phyloP scores from a whole-genome alignment of 441 rosid species.

The Pelargonium cotyledonis region DNA sequence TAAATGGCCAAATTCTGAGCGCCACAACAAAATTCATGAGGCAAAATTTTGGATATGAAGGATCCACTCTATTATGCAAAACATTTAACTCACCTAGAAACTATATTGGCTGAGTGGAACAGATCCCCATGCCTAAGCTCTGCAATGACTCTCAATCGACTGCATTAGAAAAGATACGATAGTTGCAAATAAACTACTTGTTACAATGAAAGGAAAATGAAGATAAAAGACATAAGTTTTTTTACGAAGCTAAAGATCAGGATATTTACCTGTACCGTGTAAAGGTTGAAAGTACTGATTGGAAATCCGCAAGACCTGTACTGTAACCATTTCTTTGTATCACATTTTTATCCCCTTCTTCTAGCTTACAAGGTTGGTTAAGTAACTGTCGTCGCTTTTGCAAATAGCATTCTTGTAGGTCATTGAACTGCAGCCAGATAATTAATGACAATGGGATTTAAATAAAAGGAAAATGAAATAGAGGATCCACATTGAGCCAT shows the following conservation, averaged over 20 bases:
- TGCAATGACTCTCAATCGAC: constrained; percentile 94
- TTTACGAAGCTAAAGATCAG: constrained; percentile 2
- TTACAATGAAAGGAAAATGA: constrained; percentile 8
- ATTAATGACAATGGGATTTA: constrained; percentile 4
- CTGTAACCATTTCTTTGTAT: constrained; percentile 58
- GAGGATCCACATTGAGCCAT: neutral
- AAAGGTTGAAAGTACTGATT: constrained; percentile 73
- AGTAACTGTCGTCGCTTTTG: constrained; percentile 63
- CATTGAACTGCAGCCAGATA: constrained; percentile 57
- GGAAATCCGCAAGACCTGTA: constrained; percentile 66
- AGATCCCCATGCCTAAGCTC: constrained; percentile 91
- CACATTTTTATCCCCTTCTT: constrained; percentile 57
- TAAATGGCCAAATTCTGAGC: neutral
- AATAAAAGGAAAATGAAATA: neutral
- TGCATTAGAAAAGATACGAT: constrained; percentile 26
- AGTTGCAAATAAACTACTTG: constrained; percentile 12
- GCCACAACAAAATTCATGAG: neutral
- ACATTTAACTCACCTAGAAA: constrained; percentile 58
- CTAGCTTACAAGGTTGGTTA: constrained; percentile 46
- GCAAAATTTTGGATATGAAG: neutral
- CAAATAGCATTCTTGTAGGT: constrained; percentile 91
- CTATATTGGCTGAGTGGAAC: constrained; percentile 97
- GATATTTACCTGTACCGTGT: constrained; percentile 74
- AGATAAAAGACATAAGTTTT: neutral
- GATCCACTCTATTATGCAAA: constrained; percentile 11